These are phyloP conservation scores for Ophiocordyceps camponoti-saundersi DNA, from an alignment of 2,329 filamentous ascomycete genomes.

Conservation along the genomic window DNA sequence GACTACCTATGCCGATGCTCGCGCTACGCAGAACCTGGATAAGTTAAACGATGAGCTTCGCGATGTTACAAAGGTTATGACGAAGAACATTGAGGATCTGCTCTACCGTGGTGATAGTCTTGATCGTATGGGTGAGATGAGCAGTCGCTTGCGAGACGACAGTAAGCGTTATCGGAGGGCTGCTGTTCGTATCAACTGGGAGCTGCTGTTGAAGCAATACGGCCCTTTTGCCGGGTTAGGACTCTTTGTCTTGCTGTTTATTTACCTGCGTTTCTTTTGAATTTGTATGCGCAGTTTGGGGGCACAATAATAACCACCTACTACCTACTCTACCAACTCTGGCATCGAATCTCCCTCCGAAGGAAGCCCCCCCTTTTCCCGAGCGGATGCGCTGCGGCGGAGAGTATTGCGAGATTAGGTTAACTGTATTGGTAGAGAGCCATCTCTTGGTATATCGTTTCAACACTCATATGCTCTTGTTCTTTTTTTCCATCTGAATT, in stretches of 20 bases:
- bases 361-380: too few relatives aligned
- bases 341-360: too few relatives aligned
- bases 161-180: constrained; percentile 87
- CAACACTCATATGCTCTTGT: background rate
- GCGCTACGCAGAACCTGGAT: constrained; percentile 82
- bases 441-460: background rate
- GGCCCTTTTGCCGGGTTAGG: constrained; percentile 73
- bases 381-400: too few relatives aligned
- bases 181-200: constrained; percentile 95
- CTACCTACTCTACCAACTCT: too few relatives aligned
- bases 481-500: background rate
- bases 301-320: too few relatives aligned
- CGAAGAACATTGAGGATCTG: constrained; percentile 97
- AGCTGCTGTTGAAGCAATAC: constrained; percentile 90
- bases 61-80: constrained; percentile 98
- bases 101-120: constrained; percentile 87
- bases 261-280: constrained; percentile 88
- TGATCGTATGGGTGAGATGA: constrained; percentile 95
- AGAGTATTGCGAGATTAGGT: too few relatives aligned
- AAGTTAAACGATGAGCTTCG: constrained; percentile 93
- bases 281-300: too few relatives aligned
- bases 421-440: background rate
- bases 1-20: constrained; percentile 82
- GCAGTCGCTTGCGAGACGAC: constrained; percentile 72
- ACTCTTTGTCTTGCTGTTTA: constrained; percentile 67